Evolutionary conservation across 208 protist genomes (phyloP).

Genomic region (Blastocrithidia nonstop): DNA sequence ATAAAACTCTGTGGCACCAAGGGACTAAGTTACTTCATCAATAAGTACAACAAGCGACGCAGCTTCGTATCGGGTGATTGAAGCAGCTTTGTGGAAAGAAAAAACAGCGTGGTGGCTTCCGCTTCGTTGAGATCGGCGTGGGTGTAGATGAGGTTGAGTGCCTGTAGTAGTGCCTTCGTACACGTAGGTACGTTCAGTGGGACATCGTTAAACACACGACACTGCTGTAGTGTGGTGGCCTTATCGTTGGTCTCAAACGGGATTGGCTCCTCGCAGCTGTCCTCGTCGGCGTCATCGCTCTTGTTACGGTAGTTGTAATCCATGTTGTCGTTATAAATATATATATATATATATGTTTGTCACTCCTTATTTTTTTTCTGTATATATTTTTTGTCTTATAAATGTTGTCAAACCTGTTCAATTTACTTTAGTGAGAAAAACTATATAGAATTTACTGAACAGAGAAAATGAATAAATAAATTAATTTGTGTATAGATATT

Average conservation of each 20-base stretch:
- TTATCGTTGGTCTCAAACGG: constrained; percentile 91
- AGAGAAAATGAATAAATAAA: too few species aligned
- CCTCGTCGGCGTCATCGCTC: constrained; percentile 31
- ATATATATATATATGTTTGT: neutral
- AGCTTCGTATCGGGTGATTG: constrained; percentile 92
- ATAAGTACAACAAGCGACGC: constrained; percentile 93
- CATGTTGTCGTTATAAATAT: neutral
- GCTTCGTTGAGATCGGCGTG: constrained; percentile 82
- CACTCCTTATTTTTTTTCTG: too few species aligned
- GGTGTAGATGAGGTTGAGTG: constrained; percentile 91
- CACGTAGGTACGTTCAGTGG: constrained; percentile 81
- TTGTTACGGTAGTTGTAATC: neutral
- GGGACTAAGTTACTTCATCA: constrained; percentile 95
- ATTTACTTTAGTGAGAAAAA: too few species aligned
- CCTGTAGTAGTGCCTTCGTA: constrained; percentile 84
- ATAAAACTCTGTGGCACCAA: constrained; percentile 94
- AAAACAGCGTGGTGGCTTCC: constrained; percentile 97
- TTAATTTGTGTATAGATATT: too few species aligned
- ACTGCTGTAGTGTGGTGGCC: constrained; percentile 89
- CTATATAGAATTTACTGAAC: too few species aligned
- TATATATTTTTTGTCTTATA: too few species aligned
- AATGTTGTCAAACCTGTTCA: too few species aligned
- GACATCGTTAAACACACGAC: constrained; percentile 88
- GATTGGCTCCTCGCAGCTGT: constrained; percentile 62
- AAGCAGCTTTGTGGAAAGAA: constrained; percentile 97